Evolutionary conservation across 1,284 basidiomycete species (phyloP).

Genomic region (Athelia psychrophila): DNA sequence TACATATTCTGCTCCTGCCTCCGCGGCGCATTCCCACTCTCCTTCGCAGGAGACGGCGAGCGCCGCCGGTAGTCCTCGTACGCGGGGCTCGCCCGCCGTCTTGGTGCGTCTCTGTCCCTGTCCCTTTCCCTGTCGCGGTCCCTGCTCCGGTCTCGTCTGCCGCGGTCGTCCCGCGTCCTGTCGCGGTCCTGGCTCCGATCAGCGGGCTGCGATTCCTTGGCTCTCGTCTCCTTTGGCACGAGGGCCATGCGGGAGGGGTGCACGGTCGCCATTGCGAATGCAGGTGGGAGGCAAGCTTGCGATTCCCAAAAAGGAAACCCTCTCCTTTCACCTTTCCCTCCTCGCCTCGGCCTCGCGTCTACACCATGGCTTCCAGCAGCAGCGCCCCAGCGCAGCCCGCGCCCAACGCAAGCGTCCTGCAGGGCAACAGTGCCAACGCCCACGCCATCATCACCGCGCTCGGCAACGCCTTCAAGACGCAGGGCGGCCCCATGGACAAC

Average conservation of each 20-base stretch:
- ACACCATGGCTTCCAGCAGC: background rate
- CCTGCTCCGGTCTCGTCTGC: slow-evolving; percentile 7
- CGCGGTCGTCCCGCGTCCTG: slow-evolving; percentile 11
- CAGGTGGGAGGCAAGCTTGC: too few species aligned
- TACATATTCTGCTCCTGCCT: slow-evolving; percentile 51
- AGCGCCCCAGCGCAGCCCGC: background rate
- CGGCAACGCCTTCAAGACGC: slow-evolving; percentile 56
- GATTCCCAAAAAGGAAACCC: too few species aligned
- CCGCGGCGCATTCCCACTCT: slow-evolving; percentile 35
- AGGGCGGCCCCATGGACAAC: slow-evolving; percentile 55
- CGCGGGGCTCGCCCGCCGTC: slow-evolving; percentile 38
- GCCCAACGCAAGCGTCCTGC: slow-evolving; percentile 9
- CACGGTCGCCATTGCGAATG: slow-evolving; percentile 57
- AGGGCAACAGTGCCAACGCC: slow-evolving; percentile 18
- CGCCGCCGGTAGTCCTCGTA: slow-evolving; percentile 43
- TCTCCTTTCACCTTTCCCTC: background rate
- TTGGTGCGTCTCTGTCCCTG: slow-evolving; percentile 12
- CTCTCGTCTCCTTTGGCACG: slow-evolving; percentile 36
- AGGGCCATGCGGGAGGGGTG: slow-evolving; percentile 62
- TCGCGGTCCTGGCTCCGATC: slow-evolving; percentile 3
- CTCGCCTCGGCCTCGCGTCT: background rate
- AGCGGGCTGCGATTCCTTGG: slow-evolving; percentile 10
- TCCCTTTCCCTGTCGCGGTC: slow-evolving; percentile 11
- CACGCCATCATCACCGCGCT: slow-evolving; percentile 57
- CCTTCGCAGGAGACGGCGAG: slow-evolving; percentile 20